Evolutionary conservation across 1,284 basidiomycete genomes (phyloP).

Genomic region (Malassezia slooffiae): DNA sequence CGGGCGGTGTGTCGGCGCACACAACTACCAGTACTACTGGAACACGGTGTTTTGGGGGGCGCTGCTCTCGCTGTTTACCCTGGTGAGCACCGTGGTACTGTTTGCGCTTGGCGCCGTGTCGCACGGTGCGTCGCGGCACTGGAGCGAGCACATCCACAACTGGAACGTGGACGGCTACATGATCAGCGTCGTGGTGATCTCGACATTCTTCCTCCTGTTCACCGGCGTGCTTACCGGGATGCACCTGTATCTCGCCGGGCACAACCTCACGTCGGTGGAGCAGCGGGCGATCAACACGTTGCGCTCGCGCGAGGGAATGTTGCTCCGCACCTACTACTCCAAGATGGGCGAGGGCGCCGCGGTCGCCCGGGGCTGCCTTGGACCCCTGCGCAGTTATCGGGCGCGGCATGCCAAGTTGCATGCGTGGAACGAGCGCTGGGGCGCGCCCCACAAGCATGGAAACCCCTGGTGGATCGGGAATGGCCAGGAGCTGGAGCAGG

Average conservation of each 20-base stretch:
- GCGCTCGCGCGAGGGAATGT: slow-evolving; percentile 56
- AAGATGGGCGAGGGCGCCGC: slow-evolving; percentile 8
- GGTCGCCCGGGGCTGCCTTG: slow-evolving; percentile 6
- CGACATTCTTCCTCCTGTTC: slow-evolving; percentile 61
- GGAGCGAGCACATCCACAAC: slow-evolving; percentile 8
- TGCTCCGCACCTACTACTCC: slow-evolving; percentile 48
- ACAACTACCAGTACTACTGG: slow-evolving; percentile 51
- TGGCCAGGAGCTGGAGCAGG: slow-evolving; percentile 12
- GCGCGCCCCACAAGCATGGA: slow-evolving; percentile 59
- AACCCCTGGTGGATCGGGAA: slow-evolving; percentile 70
- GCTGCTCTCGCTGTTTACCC: slow-evolving; percentile 55
- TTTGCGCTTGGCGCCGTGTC: slow-evolving; percentile 30
- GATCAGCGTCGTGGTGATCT: slow-evolving; percentile 57
- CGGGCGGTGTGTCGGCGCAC: slow-evolving; percentile 51
- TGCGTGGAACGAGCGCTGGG: slow-evolving; percentile 68
- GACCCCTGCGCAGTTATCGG: slow-evolving; percentile 1
- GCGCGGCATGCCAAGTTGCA: slow-evolving; percentile 18
- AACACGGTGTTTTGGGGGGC: slow-evolving; percentile 59
- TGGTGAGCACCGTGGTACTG: slow-evolving; percentile 50
- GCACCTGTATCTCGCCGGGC: slow-evolving; percentile 57
- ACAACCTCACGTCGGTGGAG: slow-evolving; percentile 70
- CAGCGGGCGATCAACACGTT: slow-evolving; percentile 54
- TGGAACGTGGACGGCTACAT: slow-evolving; percentile 56
- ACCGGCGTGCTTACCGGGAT: slow-evolving; percentile 54
- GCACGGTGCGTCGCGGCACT: slow-evolving; percentile 1